phyloP scores from a whole-genome alignment of 208 protist species.

The Trypanosomatidae sp. region DNA sequence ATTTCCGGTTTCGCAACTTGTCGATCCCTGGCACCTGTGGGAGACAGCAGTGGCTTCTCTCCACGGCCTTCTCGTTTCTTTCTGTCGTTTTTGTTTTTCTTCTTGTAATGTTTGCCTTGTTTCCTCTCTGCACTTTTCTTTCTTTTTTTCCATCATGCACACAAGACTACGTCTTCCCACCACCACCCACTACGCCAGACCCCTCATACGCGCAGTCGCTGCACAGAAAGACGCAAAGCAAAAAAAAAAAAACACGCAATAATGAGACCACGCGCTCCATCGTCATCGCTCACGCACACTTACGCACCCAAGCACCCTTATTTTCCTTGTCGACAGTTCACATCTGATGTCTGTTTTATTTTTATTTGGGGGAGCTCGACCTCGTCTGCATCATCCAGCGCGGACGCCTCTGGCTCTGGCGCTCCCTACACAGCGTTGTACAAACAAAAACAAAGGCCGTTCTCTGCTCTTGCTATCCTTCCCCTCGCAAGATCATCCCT shows the following conservation, averaged over 20 bases:
- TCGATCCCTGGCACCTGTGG: background rate
- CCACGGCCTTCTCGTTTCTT: background rate
- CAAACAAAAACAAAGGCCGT: background rate
- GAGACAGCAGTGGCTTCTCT: background rate
- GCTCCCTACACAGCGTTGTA: background rate
- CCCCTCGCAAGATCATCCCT: background rate
- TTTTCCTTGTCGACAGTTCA: background rate
- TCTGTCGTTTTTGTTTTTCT: background rate
- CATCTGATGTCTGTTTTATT: background rate
- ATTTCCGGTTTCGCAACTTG: constrained; percentile 7
- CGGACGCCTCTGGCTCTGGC: background rate
- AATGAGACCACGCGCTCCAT: background rate
- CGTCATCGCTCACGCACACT: background rate
- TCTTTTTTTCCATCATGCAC: background rate
- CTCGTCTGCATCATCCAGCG: background rate
- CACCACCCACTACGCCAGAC: background rate
- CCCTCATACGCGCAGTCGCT: background rate
- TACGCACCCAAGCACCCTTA: background rate
- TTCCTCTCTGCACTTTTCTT: background rate
- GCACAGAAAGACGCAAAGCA: background rate
- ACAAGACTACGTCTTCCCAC: background rate
- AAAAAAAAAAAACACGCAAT: background rate
- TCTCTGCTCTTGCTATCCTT: background rate
- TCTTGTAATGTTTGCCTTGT: background rate
- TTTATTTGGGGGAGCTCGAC: background rate